Conservation (phyloP, 2,329 filamentous ascomycete genomes). For the Monosporascus sp. region DNA sequence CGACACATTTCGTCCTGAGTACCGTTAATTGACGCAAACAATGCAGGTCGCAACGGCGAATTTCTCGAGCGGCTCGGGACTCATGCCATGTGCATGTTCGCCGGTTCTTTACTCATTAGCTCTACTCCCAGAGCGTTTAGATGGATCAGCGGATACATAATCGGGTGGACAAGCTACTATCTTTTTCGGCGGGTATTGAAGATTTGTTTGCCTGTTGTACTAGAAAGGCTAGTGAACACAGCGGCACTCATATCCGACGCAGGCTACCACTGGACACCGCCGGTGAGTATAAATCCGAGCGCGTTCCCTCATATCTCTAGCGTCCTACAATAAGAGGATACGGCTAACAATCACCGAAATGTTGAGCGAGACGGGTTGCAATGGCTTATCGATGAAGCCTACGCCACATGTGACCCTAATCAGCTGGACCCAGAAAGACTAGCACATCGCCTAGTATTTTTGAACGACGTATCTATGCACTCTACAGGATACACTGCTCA, state of each 20-base stretch:
- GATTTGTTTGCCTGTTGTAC: conserved; percentile 1
- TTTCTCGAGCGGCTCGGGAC: background rate
- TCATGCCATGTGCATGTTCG: conserved; percentile 2
- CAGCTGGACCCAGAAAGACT: conserved; percentile 3
- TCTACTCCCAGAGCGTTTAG: conserved; percentile 1
- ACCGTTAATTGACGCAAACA: too few relatives aligned
- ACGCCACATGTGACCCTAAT: background rate
- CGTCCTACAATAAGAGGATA: too few relatives aligned
- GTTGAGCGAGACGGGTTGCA: conserved; percentile 3
- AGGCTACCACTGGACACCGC: conserved; percentile 1
- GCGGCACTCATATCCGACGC: background rate
- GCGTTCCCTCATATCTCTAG: too few relatives aligned
- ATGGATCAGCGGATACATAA: background rate
- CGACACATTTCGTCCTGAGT: too few relatives aligned
- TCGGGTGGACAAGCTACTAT: conserved; percentile 1
- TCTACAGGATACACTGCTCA: conserved; percentile 1
- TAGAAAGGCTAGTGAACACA: background rate
- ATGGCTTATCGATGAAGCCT: conserved; percentile 9
- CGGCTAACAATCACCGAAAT: too few relatives aligned
- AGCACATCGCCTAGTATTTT: conserved; percentile 1
- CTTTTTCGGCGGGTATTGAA: background rate
- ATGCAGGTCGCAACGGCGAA: conserved; percentile 1
- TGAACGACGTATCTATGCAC: conserved; percentile 8
- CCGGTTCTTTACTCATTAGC: conserved; percentile 1
- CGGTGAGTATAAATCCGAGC: background rate